Evolutionary conservation across 176 grass and related monocot genomes (phyloP), one percentile per base, ranked within the genome.

Genomic region (Cocos nucifera): DNA sequence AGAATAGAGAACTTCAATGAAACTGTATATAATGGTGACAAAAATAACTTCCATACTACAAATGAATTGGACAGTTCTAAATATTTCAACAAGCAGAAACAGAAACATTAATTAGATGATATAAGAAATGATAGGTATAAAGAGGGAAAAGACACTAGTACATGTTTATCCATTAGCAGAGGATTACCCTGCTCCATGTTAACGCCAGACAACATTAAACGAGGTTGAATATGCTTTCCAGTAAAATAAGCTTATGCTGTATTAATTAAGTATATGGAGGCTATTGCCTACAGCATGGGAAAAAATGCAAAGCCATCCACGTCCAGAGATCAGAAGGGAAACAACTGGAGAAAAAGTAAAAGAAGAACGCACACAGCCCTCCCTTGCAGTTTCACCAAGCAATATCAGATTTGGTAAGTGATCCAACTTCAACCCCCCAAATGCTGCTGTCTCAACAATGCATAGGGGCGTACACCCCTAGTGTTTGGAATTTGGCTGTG

Each of bases 351-450:
- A 79, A 72, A 17, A 62, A n/a, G 54, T 65, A 66, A 59, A 69
- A 59, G 48, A 79, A 60, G 63, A 79, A 66, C 69, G 80, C 67
- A 70, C 67, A 70, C 53, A 14, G 53, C 69, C 66, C 70, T 73
- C 66, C 79, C 78, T 63, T 79, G 65, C 55, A 83, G 51, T 72
- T 73, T 71, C 48, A 66, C 70, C 65, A 85, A 78, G 78, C 74
- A 21, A 64, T 73, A 83, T 88, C 61, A 67, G 74, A 78, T 80
- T 76, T 55, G 58, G 59, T 30, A 57, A 66, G 55, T 28, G 61
- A 8, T 27, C 27, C 28, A 8, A 61, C 15, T n/a, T 61, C 79
- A 65, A 58, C 67, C 68, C 25, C 35, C 7, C 35, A 59, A 71
- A 6, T 75, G 22, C 23, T 76, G 17, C 61, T 60, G 62, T 6